Evolutionary conservation across 2,329 filamentous ascomycete species (phyloP), one percentile per base, ranked within the genome.

Genomic region (Diplodia corticola): DNA sequence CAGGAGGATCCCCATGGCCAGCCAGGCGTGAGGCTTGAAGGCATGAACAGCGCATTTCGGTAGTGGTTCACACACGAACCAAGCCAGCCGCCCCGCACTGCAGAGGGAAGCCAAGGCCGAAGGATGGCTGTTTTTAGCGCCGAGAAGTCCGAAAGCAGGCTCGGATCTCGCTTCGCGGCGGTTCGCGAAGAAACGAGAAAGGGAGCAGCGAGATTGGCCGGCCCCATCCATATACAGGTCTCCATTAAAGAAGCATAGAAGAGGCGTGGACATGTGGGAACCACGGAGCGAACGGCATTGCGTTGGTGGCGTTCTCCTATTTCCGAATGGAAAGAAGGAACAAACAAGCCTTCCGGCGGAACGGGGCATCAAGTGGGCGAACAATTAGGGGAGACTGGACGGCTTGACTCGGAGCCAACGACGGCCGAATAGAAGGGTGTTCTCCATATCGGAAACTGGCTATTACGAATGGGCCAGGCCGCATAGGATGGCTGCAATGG

Each of bases 241-340:
- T 49, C 44, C 57, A 61, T 35, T 49, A 33, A 61, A 49, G 57
- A 48, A 61, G 57, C 57, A 61, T 61, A 61, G 49, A 49, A 35
- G 33, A 49, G 40, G 28, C 22, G 44, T 20, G 15, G 54, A 17
- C 33, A 10, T 6, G 35, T n/a, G 54, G 54, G 22, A 57, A 51
- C 17, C 17, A 17, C 51, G 7, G 2, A 30, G 30, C 51, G 28
- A 30, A 20, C 57, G 44, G 57, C 24, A 60, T 61, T 28, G 57
- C 40, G 57, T 49, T 49, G 57, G 48, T 49, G 57, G 57, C 57
- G 44, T 12, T 33, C 37, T 12, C 30, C 28, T n/a, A 24, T 22
- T 22, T 30, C 28, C n/a, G 33, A 20, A 4, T 12, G 6, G 17
- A 35, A 40, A 12, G 12, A n/a, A 5, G 17, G 33, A n/a, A 17